Evolutionary conservation across 768 basidiomycete genomes (phyloP).

Genomic region (Lactifluus subvellereus): DNA sequence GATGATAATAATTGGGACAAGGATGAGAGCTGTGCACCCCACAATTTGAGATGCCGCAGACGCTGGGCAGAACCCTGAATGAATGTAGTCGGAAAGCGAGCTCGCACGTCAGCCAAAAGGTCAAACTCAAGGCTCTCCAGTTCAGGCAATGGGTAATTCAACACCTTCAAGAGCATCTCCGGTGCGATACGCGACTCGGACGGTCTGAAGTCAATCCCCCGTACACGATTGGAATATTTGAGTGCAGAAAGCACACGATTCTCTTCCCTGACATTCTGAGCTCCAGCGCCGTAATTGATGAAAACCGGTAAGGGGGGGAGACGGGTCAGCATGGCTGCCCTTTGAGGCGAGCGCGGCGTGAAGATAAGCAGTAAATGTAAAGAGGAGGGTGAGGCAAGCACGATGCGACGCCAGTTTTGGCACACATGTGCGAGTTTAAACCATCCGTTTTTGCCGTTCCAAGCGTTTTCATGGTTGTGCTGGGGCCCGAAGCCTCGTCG

Average conservation of each 20-base stretch:
- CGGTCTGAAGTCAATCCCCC: background rate
- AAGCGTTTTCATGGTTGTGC: background rate
- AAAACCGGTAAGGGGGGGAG: background rate
- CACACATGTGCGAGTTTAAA: background rate
- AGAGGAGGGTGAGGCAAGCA: background rate
- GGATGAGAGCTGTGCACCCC: too few species aligned
- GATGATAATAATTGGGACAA: background rate
- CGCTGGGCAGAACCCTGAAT: background rate
- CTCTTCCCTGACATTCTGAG: too few species aligned
- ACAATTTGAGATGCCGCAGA: background rate
- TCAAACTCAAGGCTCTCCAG: background rate
- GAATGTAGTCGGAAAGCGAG: background rate
- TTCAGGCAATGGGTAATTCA: background rate
- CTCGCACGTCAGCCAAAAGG: too few species aligned
- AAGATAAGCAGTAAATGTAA: background rate
- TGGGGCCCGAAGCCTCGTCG: background rate
- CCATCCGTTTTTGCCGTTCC: background rate
- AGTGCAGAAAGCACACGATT: background rate
- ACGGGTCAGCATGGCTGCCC: too few species aligned
- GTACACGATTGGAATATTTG: background rate
- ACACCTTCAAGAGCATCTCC: background rate
- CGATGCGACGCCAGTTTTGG: background rate
- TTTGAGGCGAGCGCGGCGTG: background rate
- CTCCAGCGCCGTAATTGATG: background rate
- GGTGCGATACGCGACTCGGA: too few species aligned